phyloP scores from a whole-genome alignment of 2,329 filamentous ascomycete genomes.

The Aspergillus oerlinghausenensis region DNA sequence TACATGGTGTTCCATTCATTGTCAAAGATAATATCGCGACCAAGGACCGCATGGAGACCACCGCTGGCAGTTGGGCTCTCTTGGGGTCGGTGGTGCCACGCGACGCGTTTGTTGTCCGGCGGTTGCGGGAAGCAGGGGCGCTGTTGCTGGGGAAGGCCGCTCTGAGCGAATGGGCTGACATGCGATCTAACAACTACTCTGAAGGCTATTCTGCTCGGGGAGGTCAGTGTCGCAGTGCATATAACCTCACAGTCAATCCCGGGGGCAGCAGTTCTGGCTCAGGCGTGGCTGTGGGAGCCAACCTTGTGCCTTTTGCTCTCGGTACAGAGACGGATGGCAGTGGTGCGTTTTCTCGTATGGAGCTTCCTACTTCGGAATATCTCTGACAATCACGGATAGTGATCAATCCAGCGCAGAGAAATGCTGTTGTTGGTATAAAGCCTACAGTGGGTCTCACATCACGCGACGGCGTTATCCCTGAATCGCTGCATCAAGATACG shows the following conservation, averaged over 20 bases:
- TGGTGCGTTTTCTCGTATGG: constrained; percentile 29
- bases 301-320: constrained; percentile 59
- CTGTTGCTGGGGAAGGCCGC: constrained; percentile 67
- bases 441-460: constrained; percentile 71
- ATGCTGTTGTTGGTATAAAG: constrained; percentile 68
- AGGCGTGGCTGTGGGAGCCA: constrained; percentile 60
- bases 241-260: constrained; percentile 64
- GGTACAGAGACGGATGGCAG: constrained; percentile 72
- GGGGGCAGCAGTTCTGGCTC: constrained; percentile 66
- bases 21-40: constrained; percentile 67
- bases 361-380: neutral
- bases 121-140: constrained; percentile 61
- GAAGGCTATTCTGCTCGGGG: constrained; percentile 63
- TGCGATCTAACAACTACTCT: constrained; percentile 63
- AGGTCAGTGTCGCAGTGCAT: constrained; percentile 61
- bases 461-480: constrained; percentile 59
- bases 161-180: constrained; percentile 70
- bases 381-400: constrained; percentile 35
- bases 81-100: constrained; percentile 61
- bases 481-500: constrained; percentile 63
- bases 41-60: constrained; percentile 68
- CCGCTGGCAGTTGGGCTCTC: constrained; percentile 64
- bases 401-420: constrained; percentile 67
- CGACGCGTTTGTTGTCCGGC: constrained; percentile 61
- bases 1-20: constrained; percentile 72